Evolutionary conservation across 768 basidiomycete species (phyloP), one percentile per base, ranked within the genome.

Genomic region (Amanita muscaria): DNA sequence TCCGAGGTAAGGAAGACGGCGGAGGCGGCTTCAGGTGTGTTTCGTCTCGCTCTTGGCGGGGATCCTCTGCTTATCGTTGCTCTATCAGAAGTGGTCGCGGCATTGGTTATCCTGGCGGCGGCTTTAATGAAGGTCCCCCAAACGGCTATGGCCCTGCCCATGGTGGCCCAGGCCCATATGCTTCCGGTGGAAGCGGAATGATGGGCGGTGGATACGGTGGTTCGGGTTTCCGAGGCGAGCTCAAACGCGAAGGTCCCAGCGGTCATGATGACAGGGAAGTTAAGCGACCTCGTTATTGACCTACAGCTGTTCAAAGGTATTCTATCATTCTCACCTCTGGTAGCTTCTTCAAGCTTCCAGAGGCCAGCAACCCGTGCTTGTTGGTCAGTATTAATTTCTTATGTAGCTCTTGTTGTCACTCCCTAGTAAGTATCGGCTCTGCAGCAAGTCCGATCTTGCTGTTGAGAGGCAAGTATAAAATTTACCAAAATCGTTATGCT

Each of bases 281-380:
- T 25, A 90, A 90, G 65, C 82, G 88, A 58, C 80, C 83, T 56
- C 77, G 88, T 58, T 88, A 85, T 64, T 89, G 77, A 73, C 53
- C 27, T 50, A 43, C 29, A 31, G 31, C 42, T 16, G 47, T 34
- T 38, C 43, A 25, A 33, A 42, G 45, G 36, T 47, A 47, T 24
- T 37, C 27, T 46, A 12, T n/a, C 24, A n/a, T 25, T 47, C 34
- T 31, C 16, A 14, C 24, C 46, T 41, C 34, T 42, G 38, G 38
- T 41, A 19, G 24, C 40, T 21, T 22, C 46, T 41, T 47, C 46
- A 47, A 47, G 40, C 45, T 34, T 29, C 27, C 12, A 12, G 27
- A 29, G 27, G 12, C 36, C 45, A 40, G 38, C 19, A 40, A 23
- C n/a, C 46, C 29, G n/a, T 32, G 23, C 33, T 10, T 18, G 25